Evolutionary conservation across 257 asterid genomes (phyloP).

Genomic region (Galeopsis tetrahit): DNA sequence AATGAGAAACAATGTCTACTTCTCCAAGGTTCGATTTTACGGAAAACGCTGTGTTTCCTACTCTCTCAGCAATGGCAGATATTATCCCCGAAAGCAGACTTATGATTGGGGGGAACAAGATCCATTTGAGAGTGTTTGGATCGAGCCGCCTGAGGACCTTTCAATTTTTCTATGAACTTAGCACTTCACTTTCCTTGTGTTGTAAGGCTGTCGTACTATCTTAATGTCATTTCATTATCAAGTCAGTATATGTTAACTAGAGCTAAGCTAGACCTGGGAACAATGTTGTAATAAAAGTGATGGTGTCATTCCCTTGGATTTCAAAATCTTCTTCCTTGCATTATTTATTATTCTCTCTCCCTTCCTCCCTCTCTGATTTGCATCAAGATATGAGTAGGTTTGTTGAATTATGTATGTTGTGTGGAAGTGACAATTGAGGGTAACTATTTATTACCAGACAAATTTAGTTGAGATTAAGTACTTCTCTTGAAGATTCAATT

Average conservation of each 20-base stretch:
- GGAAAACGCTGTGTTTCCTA: constrained; percentile 83
- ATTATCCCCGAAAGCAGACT: constrained; percentile 78
- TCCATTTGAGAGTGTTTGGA: constrained; percentile 81
- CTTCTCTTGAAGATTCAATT: no score
- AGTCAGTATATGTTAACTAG: constrained; percentile 31
- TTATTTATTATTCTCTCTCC: neutral
- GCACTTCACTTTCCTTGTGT: constrained; percentile 17
- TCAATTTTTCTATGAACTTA: constrained; percentile 52
- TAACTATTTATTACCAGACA: no score
- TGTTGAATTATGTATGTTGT: neutral
- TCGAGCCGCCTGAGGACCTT: constrained; percentile 81
- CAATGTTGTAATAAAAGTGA: constrained; percentile 31
- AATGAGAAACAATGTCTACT: constrained; percentile 78
- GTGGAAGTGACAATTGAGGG: no score
- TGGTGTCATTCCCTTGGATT: constrained; percentile 28
- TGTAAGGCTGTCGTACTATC: constrained; percentile 11
- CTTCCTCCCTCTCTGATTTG: neutral
- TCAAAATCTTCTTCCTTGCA: neutral
- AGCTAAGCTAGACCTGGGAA: constrained; percentile 28
- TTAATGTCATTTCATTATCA: constrained; percentile 16
- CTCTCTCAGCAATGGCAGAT: constrained; percentile 63
- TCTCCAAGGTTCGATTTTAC: constrained; percentile 77
- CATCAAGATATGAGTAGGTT: neutral
- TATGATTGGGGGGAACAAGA: constrained; percentile 89
- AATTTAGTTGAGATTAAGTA: no score